Evolutionary conservation across 176 grass and related monocot species (phyloP).

Genomic region (Phragmites australis): DNA sequence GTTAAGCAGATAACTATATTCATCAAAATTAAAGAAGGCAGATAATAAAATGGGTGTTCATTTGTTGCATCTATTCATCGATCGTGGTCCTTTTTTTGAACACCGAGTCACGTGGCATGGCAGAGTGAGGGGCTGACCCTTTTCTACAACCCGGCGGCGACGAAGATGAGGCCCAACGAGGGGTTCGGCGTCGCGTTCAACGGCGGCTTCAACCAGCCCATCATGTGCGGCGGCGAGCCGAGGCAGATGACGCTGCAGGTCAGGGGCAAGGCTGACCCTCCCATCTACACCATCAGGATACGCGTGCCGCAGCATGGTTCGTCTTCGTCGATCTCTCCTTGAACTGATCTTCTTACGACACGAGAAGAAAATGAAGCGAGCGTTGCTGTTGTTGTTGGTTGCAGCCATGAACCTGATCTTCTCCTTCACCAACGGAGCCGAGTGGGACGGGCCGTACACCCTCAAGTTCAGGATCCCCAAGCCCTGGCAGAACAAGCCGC

Average conservation of each 20-base stretch:
- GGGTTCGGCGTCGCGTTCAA: conserved; percentile 87
- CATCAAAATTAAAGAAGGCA: no score
- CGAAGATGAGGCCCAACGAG: conserved; percentile 55
- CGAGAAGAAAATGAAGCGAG: not conserved
- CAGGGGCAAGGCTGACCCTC: conserved; percentile 69
- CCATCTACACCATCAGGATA: conserved; percentile 87
- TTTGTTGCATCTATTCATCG: no score
- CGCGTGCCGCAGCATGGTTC: conserved; percentile 71
- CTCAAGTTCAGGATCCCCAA: conserved; percentile 75
- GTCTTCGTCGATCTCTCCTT: not conserved
- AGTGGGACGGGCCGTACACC: conserved; percentile 90
- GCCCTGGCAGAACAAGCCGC: conserved; percentile 63
- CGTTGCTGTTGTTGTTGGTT: not conserved
- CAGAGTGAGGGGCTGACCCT: conserved; percentile 80
- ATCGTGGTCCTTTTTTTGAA: no score
- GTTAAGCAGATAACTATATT: no score
- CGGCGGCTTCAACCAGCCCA: conserved; percentile 97
- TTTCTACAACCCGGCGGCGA: conserved; percentile 83
- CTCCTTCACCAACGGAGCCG: conserved; percentile 86
- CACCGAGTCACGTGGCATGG: not conserved
- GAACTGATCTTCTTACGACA: no score
- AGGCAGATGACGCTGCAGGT: conserved; percentile 85
- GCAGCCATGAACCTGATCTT: conserved; percentile 79
- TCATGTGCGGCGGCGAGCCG: conserved; percentile 90
- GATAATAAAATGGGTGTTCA: no score